Evolutionary conservation across 352 stramenopile species (phyloP).

Genomic region (Phytopythium oedochilum): DNA sequence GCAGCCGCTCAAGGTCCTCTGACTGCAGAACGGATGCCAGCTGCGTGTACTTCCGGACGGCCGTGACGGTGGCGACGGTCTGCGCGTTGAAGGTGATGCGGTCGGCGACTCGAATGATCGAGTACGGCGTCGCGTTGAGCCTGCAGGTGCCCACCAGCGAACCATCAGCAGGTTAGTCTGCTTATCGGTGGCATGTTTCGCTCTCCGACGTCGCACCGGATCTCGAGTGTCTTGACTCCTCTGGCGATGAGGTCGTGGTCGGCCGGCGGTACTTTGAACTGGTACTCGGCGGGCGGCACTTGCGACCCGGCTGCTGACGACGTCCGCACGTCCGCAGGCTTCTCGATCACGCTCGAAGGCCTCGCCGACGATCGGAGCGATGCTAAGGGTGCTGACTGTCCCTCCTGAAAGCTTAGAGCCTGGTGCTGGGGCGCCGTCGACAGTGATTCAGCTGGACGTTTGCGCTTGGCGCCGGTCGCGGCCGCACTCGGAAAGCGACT

Average conservation of each 20-base stretch:
- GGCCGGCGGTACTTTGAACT: conserved; percentile 36
- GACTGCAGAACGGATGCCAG: conserved; percentile 47
- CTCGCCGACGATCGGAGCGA: background rate
- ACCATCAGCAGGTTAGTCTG: background rate
- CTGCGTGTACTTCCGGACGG: conserved; percentile 57
- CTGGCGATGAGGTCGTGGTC: conserved; percentile 42
- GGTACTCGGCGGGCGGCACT: conserved; percentile 43
- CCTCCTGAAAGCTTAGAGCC: background rate
- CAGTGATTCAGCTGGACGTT: background rate
- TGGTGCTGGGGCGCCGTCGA: background rate
- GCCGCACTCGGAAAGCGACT: background rate
- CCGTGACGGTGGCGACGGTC: conserved; percentile 31
- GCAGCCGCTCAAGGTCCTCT: conserved; percentile 40
- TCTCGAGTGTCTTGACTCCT: conserved; percentile 56
- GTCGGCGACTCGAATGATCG: conserved; percentile 63
- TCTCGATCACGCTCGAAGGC: background rate
- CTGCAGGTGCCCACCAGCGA: conserved; percentile 7
- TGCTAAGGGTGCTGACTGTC: background rate
- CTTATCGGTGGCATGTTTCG: no score
- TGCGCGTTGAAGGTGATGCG: conserved; percentile 59
- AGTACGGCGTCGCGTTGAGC: conserved; percentile 62
- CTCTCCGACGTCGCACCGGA: conserved; percentile 36
- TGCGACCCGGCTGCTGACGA: background rate
- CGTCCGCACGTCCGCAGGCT: background rate
- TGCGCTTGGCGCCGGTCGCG: background rate